These are phyloP conservation scores for Zea mays DNA, from an alignment of 176 grass and related monocot species.

Conservation along the genomic window Zm-B73-REFERENCE-NAM-5.0 NC_050098.1:42812501-42813000, in stretches of 20 bases:
- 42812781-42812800: background rate
- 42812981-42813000: conserved; percentile 44
- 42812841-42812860: conserved; percentile 28
- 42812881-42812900: conserved; percentile 94
- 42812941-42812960: conserved; percentile 60
- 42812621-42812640: conserved; percentile 3
- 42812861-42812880: conserved; percentile 70
- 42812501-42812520: too few species aligned
- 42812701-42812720: background rate
- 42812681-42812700: conserved; percentile 22
- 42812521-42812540: too few species aligned
- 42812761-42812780: background rate
- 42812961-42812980: conserved; percentile 85
- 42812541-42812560: too few species aligned
- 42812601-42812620: conserved; percentile 22
- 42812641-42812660: conserved; percentile 1
- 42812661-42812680: background rate
- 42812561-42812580: background rate
- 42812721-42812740: conserved; percentile 25
- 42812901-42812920: conserved; percentile 91
- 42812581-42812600: conserved; percentile 11
- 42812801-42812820: background rate
- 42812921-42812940: conserved; percentile 87
- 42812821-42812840: conserved; percentile 22
- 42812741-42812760: conserved; percentile 12